Conservation (phyloP, 1,284 basidiomycete genomes). For the Sporisorium graminicola region DNA sequence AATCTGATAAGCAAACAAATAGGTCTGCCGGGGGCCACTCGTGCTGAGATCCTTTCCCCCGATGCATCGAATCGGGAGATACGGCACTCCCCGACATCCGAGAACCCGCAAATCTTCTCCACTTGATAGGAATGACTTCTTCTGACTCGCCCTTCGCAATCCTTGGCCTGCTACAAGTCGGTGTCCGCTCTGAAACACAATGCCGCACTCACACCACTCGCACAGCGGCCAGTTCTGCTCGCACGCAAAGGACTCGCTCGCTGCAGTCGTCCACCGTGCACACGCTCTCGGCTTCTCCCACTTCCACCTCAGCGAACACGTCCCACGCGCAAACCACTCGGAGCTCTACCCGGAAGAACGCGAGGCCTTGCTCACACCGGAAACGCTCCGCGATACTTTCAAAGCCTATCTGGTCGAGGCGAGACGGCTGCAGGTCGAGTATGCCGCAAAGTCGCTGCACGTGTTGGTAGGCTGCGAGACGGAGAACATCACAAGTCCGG, state of each 20-base stretch:
- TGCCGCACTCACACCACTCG: constrained; percentile 86
- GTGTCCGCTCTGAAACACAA: constrained; percentile 64
- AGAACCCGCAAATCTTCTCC: constrained; percentile 1
- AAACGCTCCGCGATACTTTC: constrained; percentile 76
- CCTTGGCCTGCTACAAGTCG: neutral
- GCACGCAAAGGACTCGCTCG: constrained; percentile 83
- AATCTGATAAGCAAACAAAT: constrained; percentile 29
- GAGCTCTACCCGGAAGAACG: constrained; percentile 95
- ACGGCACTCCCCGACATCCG: neutral
- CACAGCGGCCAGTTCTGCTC: constrained; percentile 97
- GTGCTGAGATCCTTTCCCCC: neutral
- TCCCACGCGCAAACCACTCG: constrained; percentile 81
- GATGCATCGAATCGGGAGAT: constrained; percentile 1
- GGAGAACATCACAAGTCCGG: constrained; percentile 82
- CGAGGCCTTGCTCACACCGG: constrained; percentile 71
- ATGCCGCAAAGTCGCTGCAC: constrained; percentile 72
- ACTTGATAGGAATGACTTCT: neutral
- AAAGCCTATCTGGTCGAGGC: constrained; percentile 81
- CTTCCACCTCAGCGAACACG: constrained; percentile 94
- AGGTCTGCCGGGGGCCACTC: no score
- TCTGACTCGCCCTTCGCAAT: neutral
- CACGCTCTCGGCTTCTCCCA: constrained; percentile 82
- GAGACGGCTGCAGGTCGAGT: constrained; percentile 76
- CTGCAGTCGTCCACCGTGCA: constrained; percentile 84
- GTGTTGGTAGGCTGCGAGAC: constrained; percentile 93